A percentile compares a stretch with the other conserved stretches of the same genome.
phyloP scores from a whole-genome alignment of 2,329 filamentous ascomycete species.

The Aureobasidium musti region DNA sequence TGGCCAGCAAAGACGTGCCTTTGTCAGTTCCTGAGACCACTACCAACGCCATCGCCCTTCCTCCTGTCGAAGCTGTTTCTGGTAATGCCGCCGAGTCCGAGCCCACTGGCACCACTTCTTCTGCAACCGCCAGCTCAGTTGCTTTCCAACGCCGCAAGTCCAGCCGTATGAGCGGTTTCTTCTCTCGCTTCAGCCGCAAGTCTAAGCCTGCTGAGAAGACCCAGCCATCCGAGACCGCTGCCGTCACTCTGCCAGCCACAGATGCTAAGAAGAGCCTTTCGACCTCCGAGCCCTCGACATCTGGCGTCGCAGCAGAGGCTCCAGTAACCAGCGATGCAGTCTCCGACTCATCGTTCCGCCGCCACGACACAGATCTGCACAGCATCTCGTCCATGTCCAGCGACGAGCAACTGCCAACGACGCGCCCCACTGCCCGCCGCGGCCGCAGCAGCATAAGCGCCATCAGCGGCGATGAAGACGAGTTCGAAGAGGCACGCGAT shows the following conservation, averaged over 20 bases:
- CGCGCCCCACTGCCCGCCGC: slow-evolving; percentile 32
- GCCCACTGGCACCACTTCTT: slow-evolving; percentile 23
- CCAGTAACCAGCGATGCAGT: slow-evolving; percentile 20
- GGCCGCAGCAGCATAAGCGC: slow-evolving; percentile 38
- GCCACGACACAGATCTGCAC: slow-evolving; percentile 28
- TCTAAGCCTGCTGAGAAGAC: slow-evolving; percentile 38
- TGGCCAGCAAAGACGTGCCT: background rate
- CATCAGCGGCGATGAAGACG: slow-evolving; percentile 45
- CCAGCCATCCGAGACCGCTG: slow-evolving; percentile 35
- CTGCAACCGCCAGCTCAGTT: background rate
- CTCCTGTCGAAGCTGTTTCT: background rate
- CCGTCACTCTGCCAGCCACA: slow-evolving; percentile 56
- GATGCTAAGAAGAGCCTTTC: slow-evolving; percentile 51
- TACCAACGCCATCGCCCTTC: background rate
- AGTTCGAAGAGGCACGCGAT: slow-evolving; percentile 57
- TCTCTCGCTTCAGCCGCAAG: slow-evolving; percentile 45
- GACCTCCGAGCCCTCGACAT: slow-evolving; percentile 27
- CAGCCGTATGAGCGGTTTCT: slow-evolving; percentile 39
- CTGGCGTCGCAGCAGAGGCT: slow-evolving; percentile 24
- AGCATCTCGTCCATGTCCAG: slow-evolving; percentile 25
- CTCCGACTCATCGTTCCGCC: slow-evolving; percentile 25
- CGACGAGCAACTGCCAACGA: slow-evolving; percentile 35
- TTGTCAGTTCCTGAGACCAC: background rate
- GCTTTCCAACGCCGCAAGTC: slow-evolving; percentile 36
- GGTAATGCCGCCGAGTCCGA: background rate